Evolutionary conservation across 257 asterid species (phyloP).

Genomic region (Przewalskia tangutica): DNA sequence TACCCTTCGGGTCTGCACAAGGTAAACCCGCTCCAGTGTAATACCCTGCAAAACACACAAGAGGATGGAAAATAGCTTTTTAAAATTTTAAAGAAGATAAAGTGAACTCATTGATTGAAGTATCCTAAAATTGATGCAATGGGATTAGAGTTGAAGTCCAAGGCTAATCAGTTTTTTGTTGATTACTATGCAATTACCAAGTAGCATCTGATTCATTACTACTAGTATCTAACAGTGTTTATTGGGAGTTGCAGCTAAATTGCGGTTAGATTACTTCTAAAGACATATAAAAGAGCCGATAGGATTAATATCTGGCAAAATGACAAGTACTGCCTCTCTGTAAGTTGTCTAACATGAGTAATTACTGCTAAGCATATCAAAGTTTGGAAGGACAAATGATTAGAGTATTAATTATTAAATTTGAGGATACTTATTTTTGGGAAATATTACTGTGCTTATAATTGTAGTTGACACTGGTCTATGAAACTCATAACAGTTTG

Average conservation of each 20-base stretch:
- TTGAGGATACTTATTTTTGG: not conserved
- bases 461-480: not conserved
- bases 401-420: not conserved
- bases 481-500: not conserved
- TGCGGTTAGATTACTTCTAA: not conserved
- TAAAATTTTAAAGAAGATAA: not conserved
- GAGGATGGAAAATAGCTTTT: no score
- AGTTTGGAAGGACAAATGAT: not conserved
- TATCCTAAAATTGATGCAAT: not conserved
- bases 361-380: not conserved
- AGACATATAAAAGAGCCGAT: not conserved
- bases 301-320: not conserved
- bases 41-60: no score
- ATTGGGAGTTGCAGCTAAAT: not conserved
- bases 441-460: not conserved
- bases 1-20: no score
- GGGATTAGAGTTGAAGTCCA: not conserved
- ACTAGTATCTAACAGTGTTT: not conserved
- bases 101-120: not conserved
- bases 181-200: not conserved
- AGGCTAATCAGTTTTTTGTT: not conserved
- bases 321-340: not conserved
- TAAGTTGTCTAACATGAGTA: not conserved
- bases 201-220: not conserved
- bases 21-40: no score